Base-by-base conservation (phyloP, 768 basidiomycete species). In the Xerocomellus intermedius region DNA sequence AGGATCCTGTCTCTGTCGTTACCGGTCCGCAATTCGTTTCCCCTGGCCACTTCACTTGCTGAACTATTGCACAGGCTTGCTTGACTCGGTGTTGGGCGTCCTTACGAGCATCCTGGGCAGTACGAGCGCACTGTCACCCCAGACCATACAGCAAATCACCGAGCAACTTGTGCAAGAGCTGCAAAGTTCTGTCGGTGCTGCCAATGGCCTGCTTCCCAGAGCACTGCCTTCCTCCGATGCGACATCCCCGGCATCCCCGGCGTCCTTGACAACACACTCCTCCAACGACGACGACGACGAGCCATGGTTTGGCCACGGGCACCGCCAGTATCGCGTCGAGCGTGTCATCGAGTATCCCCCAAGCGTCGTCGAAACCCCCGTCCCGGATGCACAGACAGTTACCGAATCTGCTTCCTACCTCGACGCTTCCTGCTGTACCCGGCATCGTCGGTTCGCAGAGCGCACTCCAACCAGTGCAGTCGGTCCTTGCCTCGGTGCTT, bases 321-420 rank as follows among this genome's bases (percentile, higher is more conserved):
- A 21, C 49, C n/a, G 33, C 17, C 26, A 14, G 36, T 28, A 38
- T 14, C 36, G 2, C 32, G 2, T 47, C 50, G 35, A 45, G 32
- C 42, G 35, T 16, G 28, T 48, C 50, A 5, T 48, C 13, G 35
- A 38, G 44, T 32, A 46, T 38, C 38, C 30, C 52, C 21, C 42
- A 48, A 48, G 16, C 47, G 21, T 36, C 62, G 28, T 32, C 45
- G 21, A 33, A 22, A 42, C 14, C 36, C 10, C 24, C 3, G 16
- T 4, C 38, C 22, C 43, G 52, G 26, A 49, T 57, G 52, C 63
- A 55, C 26, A 54, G 65, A 55, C 65, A 67, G 49, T 1, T 42
- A 22, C 26, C 56, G 33, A 5, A 38, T 1, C 14, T 3, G 4
- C 37, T 14, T 8, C 30, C 45, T n/a, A 5, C 22, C 14, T 9